Evolutionary conservation across 805 yeast species (phyloP), one percentile per base, ranked within the genome.

Genomic region (Yamadazyma philogaea): DNA sequence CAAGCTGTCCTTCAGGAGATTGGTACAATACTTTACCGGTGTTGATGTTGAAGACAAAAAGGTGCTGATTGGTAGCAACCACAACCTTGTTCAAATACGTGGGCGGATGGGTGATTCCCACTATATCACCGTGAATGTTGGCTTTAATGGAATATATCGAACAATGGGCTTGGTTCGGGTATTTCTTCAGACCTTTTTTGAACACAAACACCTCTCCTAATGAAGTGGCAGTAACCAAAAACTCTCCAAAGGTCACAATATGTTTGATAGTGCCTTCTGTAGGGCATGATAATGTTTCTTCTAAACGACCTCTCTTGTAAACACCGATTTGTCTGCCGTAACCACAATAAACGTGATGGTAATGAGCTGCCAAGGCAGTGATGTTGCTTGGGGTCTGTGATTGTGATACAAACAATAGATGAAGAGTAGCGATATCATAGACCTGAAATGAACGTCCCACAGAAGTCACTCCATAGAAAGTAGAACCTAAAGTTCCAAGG

Each of bases 361-460:
- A 80, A 62, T 87, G 95, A 1, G 96, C 82, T 16, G 83, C 73
- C 35, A 91, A 66, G 17, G 83, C 77, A 19, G 83, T 79, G 50
- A 91, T 89, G 44, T 78, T 76, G 6, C 78, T 58, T 0, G 82
- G 75, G 0, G 96, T 84, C 59, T 86, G 91, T 16, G 75, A 77
- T 50, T 81, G 86, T 0, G 96, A 87, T 10, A 91, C 95, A 63
- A 93, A 91, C 17, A 91, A 67, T 48, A 91, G 68, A 52, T 87
- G 93, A 48, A 91, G 68, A 6, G 86, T 87, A 24, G 91, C 80
- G 54, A 86, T 96, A 66, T 93, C 99, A 57, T 86, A 93, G 21
- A 93, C 87, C 61, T 91, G 98, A 68, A 93, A 87, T 1, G 91
- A 75, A 40, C 81, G 74, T 2, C 97, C 98, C 17, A 93, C 96